Conservation (phyloP, 345 rosid genomes). For the Gynandropsis gynandra region DNA sequence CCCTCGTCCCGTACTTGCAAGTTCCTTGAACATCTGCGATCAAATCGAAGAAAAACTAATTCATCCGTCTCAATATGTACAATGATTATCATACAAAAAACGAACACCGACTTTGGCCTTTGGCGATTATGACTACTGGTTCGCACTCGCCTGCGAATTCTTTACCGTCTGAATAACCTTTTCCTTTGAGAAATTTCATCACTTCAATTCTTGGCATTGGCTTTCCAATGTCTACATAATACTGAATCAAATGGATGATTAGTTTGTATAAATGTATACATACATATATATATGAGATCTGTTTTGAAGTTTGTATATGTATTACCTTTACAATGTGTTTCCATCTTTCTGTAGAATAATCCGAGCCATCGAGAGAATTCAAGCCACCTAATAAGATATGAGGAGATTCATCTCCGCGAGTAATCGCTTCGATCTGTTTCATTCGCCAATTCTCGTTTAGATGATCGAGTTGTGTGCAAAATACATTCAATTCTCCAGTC, state of each 20-base stretch:
- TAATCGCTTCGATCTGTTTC: constrained; percentile 75
- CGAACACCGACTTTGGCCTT: constrained; percentile 68
- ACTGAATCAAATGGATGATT: constrained; percentile 32
- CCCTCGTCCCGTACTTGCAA: constrained; percentile 91
- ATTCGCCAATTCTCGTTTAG: constrained; percentile 87
- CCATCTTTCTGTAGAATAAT: constrained; percentile 82
- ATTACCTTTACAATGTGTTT: constrained; percentile 69
- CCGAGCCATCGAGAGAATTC: constrained; percentile 68
- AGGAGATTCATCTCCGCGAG: constrained; percentile 48
- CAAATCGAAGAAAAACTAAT: too few species aligned
- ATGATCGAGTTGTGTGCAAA: constrained; percentile 91
- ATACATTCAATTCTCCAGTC: constrained; percentile 78
- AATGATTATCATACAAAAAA: neutral
- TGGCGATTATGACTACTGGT: constrained; percentile 87
- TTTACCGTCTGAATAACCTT: constrained; percentile 64
- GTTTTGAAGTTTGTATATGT: neutral
- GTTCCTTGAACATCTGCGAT: constrained; percentile 83
- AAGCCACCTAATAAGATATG: constrained; percentile 76
- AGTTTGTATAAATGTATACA: too few species aligned
- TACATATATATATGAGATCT: neutral
- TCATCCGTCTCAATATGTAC: too few species aligned
- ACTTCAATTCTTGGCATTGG: constrained; percentile 77
- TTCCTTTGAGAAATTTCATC: constrained; percentile 52
- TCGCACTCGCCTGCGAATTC: constrained; percentile 81
- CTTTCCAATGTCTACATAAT: constrained; percentile 78